These are phyloP conservation scores for Fusarium albidum DNA, from an alignment of 2,329 filamentous ascomycete species.

Conservation along the genomic window DNA sequence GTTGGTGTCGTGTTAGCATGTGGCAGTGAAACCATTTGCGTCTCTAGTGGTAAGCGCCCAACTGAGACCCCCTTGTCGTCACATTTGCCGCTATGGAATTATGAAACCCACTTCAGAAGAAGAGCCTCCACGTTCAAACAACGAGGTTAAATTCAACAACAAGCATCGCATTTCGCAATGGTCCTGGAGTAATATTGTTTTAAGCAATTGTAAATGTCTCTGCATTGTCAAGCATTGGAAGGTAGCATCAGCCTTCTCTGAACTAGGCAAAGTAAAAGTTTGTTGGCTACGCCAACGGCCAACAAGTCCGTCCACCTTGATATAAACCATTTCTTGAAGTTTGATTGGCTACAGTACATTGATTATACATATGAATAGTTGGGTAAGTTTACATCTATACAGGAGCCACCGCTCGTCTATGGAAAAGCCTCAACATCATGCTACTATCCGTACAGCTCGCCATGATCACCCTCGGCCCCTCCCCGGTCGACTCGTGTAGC, in stretches of 20 bases:
- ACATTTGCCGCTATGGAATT: conserved; percentile 19
- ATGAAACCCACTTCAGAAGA: conserved; percentile 23
- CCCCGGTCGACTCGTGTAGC: conserved; percentile 5
- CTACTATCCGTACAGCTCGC: conserved; percentile 16
- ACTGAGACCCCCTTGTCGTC: conserved; percentile 24
- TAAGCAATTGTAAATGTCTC: too few relatives aligned
- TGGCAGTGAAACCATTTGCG: conserved; percentile 37
- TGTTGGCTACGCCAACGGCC: too few relatives aligned
- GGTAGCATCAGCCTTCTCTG: too few relatives aligned
- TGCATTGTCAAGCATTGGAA: too few relatives aligned
- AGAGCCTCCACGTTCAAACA: conserved; percentile 17
- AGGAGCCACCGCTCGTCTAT: conserved; percentile 25
- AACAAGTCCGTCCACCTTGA: neutral
- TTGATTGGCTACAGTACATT: too few relatives aligned
- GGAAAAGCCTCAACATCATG: conserved; percentile 20
- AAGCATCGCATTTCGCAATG: conserved; percentile 1
- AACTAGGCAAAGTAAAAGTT: too few relatives aligned
- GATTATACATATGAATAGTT: conserved; percentile 27
- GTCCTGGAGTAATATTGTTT: too few relatives aligned
- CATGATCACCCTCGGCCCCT: conserved; percentile 13
- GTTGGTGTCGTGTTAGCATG: conserved; percentile 31
- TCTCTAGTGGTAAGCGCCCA: conserved; percentile 39
- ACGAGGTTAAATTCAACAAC: conserved; percentile 16
- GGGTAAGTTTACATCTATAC: conserved; percentile 34
- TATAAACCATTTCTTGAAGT: neutral